Evolutionary conservation across 371 early-diverging fungal genomes (phyloP).

Genomic region (Apophysomyces ossiformis): DNA sequence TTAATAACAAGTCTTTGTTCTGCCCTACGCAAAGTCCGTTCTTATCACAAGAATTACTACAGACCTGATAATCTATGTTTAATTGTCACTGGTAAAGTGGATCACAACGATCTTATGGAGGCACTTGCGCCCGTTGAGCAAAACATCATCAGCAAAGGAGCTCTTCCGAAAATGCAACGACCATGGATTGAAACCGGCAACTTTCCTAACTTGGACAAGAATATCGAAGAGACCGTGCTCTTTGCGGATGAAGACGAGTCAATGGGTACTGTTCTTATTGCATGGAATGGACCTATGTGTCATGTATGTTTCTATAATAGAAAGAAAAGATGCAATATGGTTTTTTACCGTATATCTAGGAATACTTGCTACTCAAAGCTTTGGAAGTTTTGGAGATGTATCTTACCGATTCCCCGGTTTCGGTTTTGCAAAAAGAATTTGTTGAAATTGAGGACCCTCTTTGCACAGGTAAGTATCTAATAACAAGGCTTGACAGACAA

Average conservation of each 20-base stretch:
- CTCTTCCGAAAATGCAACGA: conserved; percentile 58
- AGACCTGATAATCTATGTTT: conserved; percentile 74
- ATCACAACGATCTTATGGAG: conserved; percentile 51
- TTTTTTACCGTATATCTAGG: conserved; percentile 24
- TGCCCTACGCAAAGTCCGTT: conserved; percentile 43
- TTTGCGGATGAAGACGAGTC: conserved; percentile 78
- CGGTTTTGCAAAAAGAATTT: conserved; percentile 67
- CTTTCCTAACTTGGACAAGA: conserved; percentile 53
- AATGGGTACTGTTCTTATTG: conserved; percentile 64
- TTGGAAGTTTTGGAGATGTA: conserved; percentile 55
- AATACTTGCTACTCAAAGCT: conserved; percentile 47
- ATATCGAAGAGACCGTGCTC: conserved; percentile 55
- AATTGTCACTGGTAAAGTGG: conserved; percentile 64
- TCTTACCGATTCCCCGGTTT: conserved; percentile 70
- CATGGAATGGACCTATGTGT: conserved; percentile 68
- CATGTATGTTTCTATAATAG: conserved; percentile 42
- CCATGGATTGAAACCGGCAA: conserved; percentile 69
- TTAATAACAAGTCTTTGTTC: not conserved
- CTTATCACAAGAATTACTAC: conserved; percentile 68
- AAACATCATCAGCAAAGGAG: conserved; percentile 62
- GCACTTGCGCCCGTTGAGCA: conserved; percentile 62
- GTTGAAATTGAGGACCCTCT: conserved; percentile 73
- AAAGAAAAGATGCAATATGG: not conserved
- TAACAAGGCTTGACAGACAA: not conserved
- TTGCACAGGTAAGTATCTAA: conserved; percentile 52